Percentiles rank a stretch among this genome's conserved stretches.
Conservation (phyloP, 2,329 filamentous ascomycete genomes). For the Arthroderma uncinatum region DNA sequence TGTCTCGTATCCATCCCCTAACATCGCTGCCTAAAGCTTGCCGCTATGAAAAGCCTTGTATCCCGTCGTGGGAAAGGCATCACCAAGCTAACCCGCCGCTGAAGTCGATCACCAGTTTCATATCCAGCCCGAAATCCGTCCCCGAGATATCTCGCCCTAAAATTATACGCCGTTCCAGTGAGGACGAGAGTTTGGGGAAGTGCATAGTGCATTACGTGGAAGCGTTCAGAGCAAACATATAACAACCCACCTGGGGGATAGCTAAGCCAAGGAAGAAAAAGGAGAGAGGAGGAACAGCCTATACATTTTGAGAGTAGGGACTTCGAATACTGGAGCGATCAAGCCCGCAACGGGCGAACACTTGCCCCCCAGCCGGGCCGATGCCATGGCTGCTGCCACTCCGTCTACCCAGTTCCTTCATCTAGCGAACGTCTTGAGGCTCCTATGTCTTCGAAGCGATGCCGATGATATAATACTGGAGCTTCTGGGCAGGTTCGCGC, state of each 20-base stretch:
- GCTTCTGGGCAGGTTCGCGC: slow-evolving; percentile 34
- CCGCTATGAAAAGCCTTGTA: neutral
- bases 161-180: neutral
- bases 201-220: neutral
- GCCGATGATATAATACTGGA: slow-evolving; percentile 34
- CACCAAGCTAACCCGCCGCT: neutral
- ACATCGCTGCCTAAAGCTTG: neutral
- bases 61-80: neutral
- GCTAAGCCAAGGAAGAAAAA: neutral
- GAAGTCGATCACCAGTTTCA: neutral
- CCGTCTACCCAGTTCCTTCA: slow-evolving; percentile 31
- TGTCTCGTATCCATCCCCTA: neutral
- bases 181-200: neutral
- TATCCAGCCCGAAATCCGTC: neutral
- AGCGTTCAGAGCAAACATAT: neutral
- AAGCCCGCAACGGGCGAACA: neutral
- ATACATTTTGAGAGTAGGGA: neutral
- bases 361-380: neutral
- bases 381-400: slow-evolving; percentile 15
- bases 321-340: neutral
- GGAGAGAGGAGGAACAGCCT: neutral
- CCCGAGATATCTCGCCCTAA: neutral
- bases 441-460: slow-evolving; percentile 31
- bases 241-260: neutral
- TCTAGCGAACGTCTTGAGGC: slow-evolving; percentile 28